Evolutionary conservation across 768 basidiomycete genomes (phyloP), one percentile per base, ranked within the genome.

Genomic region (Macrolepiota fuliginosa): DNA sequence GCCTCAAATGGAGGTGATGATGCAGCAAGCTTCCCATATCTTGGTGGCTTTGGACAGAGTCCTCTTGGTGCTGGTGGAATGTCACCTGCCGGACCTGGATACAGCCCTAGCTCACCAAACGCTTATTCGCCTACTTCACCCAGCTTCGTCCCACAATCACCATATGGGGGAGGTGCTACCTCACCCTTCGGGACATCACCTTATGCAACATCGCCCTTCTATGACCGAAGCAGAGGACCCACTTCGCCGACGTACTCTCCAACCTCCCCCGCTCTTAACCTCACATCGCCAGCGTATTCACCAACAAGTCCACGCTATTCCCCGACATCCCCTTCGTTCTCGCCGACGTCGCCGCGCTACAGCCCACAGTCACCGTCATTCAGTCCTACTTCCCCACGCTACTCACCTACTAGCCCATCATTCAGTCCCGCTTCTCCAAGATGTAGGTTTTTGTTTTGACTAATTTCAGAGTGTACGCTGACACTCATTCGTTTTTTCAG

Each of bases 341-440:
- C 92, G 2, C 91, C 91, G 0, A 91, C 92, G 0, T 91, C 90
- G 4, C 92, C 92, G 7, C 83, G 86, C 27, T 94, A 91, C 72
- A 92, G 90, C 63, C 94, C 94, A 0, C 90, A 94, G 63, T 94
- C 92, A 1, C 95, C 95, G 9, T 90, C 91, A 13, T 96, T 92
- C 76, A 90, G 88, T 63, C 95, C 94, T 0, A 93, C 94, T 11
- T 94, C 92, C 2, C 95, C 93, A 13, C 83, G 89, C 1, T 94
- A 93, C 71, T 94, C 92, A 11, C 94, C 94, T 1, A 90, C 93
- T 32, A 92, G 90, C 69, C 94, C 95, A 0, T 92, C 90, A 0
- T 96, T 94, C 80, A 93, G 91, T 65, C 93, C 93, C 24, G 88
- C 92, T n/a, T 94, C 92, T n/a, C 95, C 94, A 11, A 82, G 90